Evolutionary conservation across 2,329 filamentous ascomycete species (phyloP).

Genomic region (Fusarium pininemorale): DNA sequence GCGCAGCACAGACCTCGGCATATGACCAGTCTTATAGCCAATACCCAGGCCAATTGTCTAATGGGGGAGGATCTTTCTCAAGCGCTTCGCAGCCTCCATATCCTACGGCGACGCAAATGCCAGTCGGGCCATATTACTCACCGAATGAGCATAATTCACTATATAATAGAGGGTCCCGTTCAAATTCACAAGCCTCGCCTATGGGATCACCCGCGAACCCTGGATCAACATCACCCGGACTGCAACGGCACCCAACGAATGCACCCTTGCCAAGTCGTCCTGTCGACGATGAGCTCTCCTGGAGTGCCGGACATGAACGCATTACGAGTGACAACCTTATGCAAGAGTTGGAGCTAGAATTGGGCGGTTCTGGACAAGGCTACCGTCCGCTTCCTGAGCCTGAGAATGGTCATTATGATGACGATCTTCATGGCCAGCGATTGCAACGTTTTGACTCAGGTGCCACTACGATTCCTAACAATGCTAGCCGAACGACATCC

Average conservation of each 20-base stretch:
- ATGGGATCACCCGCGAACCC: conserved; percentile 54
- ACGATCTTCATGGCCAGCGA: conserved; percentile 52
- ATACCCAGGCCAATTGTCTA: conserved; percentile 51
- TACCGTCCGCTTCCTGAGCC: conserved; percentile 52
- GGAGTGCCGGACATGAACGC: conserved; percentile 54
- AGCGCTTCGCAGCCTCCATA: conserved; percentile 59
- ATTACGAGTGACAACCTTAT: conserved; percentile 63
- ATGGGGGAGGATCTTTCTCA: conserved; percentile 50
- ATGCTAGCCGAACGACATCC: conserved; percentile 35
- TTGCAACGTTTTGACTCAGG: conserved; percentile 62
- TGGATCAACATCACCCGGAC: conserved; percentile 53
- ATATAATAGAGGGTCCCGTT: conserved; percentile 55
- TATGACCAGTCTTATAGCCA: conserved; percentile 52
- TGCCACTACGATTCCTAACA: conserved; percentile 54
- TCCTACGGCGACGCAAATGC: conserved; percentile 62
- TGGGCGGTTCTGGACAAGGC: conserved; percentile 49
- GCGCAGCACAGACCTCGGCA: conserved; percentile 42
- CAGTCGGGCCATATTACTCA: conserved; percentile 61
- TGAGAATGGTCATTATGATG: conserved; percentile 58
- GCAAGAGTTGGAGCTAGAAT: conserved; percentile 65
- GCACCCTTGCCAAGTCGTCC: conserved; percentile 66
- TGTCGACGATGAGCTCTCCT: conserved; percentile 56
- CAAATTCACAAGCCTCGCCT: conserved; percentile 61
- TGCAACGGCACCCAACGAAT: conserved; percentile 68
- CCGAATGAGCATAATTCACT: conserved; percentile 57